Evolutionary conservation across 1,139 yeast species (phyloP), one percentile per base, ranked within the genome.

Genomic region (Pichia sp.): DNA sequence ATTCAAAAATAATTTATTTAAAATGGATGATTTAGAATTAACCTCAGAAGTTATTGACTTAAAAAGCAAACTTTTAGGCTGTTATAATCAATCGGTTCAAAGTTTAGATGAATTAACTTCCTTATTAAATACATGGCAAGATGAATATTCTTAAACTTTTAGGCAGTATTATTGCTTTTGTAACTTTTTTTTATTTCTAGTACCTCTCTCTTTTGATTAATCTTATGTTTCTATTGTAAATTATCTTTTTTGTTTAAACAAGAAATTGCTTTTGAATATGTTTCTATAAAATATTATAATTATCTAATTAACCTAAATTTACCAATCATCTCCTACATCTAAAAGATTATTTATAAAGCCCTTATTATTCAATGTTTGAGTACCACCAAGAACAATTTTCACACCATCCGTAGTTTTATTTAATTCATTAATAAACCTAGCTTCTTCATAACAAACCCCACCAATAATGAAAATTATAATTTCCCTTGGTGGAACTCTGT

Each of bases 361-460:
- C 9, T 62, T 56, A 27, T 94, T 78, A 55, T 79, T 86, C 44
- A 82, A 63, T 4, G 87, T 68, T 24, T 70, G 64, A 26, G 95
- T 87, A 27, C 96, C 89, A 11, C 98, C 98, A 26, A 90, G 68
- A 2, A 87, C 72, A 16, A 73, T 73, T 55, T 74, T 71, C 54
- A 74, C 76, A 3, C 75, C 75, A 39, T 70, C 71, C 41, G 69
- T 69, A 24, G 55, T 49, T 25, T 48, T 66, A 57, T 83, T 82
- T 53, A 89, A 70, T 53, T 87, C 87, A 47, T 86, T 78, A 4
- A 89, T 80, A 38, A 89, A 66, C 46, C 96, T 74, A 0, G 95
- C 86, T 61, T 92, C 99, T 62, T 90, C 97, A 59, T 80, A 89
- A 0, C 97, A 92, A 3, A 78, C 83, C 4, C 98, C 98, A 10